Percentiles rank a stretch among this genome's conserved stretches.
phyloP scores from a whole-genome alignment of 2,329 filamentous ascomycete genomes.

The Didymella pinodella region DNA sequence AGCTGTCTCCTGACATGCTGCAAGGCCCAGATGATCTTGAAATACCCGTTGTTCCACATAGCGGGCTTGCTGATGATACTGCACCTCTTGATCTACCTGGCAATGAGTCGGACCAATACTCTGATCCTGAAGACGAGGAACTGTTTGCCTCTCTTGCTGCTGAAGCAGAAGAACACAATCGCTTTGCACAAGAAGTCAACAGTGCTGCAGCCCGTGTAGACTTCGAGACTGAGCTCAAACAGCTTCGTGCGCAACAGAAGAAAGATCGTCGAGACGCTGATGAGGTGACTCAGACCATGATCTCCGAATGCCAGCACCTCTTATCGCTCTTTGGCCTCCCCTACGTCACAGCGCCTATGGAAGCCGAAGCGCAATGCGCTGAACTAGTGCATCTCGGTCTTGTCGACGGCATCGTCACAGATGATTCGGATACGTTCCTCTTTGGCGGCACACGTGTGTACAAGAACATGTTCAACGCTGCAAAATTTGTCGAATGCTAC shows the following conservation, averaged over 20 bases:
- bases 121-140: conserved; percentile 91
- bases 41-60: conserved; percentile 40
- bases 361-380: conserved; percentile 97
- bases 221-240: conserved; percentile 86
- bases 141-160: conserved; percentile 84
- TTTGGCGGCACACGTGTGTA: conserved; percentile 97
- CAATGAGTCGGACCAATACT: conserved; percentile 57
- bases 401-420: conserved; percentile 96
- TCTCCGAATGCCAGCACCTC: conserved; percentile 91
- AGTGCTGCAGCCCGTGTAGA: conserved; percentile 72
- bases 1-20: conserved; percentile 34
- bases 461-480: conserved; percentile 99
- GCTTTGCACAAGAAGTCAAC: conserved; percentile 89
- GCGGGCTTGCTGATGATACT: conserved; percentile 44
- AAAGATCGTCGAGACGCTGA: conserved; percentile 96
- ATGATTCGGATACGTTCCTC: conserved; percentile 95
- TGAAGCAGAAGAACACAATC: conserved; percentile 91
- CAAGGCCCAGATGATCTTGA: conserved; percentile 42
- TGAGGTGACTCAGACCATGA: conserved; percentile 96
- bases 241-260: conserved; percentile 91
- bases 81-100: conserved; percentile 36
- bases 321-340: conserved; percentile 90
- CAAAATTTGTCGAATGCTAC: conserved; percentile 98
- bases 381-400: conserved; percentile 85
- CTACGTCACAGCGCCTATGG: conserved; percentile 98